Evolutionary conservation across 768 basidiomycete genomes (phyloP).

Genomic region (Russula abietina): DNA sequence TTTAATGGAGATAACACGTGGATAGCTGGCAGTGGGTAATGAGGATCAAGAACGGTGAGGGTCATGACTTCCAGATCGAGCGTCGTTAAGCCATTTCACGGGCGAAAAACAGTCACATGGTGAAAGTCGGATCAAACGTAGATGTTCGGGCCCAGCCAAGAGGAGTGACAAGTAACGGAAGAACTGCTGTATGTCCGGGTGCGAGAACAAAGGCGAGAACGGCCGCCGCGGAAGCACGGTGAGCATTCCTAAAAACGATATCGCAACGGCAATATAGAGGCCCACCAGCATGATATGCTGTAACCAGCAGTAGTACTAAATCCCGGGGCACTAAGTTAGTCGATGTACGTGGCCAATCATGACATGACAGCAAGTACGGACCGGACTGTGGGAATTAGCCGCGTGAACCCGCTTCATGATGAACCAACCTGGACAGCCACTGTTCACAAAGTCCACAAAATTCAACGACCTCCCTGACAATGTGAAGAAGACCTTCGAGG

Average conservation of each 20-base stretch:
- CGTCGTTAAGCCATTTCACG: not conserved
- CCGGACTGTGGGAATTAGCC: too few species aligned
- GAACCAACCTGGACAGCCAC: slow-evolving; percentile 29
- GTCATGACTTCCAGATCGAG: not conserved
- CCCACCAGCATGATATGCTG: too few species aligned
- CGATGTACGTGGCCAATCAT: too few species aligned
- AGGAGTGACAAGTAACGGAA: not conserved
- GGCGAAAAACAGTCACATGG: too few species aligned
- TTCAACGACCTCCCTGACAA: slow-evolving; percentile 80
- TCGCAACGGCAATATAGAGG: not conserved
- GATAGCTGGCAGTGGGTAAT: not conserved
- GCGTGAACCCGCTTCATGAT: slow-evolving; percentile 7
- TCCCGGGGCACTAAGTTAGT: too few species aligned
- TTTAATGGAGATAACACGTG: not conserved
- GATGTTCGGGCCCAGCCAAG: not conserved
- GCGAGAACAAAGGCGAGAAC: too few species aligned
- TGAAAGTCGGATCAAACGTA: not conserved
- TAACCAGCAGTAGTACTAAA: too few species aligned
- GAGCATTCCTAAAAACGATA: not conserved
- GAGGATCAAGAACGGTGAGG: not conserved
- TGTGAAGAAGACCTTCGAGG: slow-evolving; percentile 56
- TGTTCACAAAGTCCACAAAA: slow-evolving; percentile 56
- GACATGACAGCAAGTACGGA: too few species aligned
- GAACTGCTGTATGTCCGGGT: not conserved
- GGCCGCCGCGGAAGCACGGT: not conserved